A percentile compares a stretch with the other conserved stretches of the same genome.
Evolutionary conservation across 2,329 filamentous ascomycete species (phyloP).

Genomic region (Penicillium psychrosexuale): DNA sequence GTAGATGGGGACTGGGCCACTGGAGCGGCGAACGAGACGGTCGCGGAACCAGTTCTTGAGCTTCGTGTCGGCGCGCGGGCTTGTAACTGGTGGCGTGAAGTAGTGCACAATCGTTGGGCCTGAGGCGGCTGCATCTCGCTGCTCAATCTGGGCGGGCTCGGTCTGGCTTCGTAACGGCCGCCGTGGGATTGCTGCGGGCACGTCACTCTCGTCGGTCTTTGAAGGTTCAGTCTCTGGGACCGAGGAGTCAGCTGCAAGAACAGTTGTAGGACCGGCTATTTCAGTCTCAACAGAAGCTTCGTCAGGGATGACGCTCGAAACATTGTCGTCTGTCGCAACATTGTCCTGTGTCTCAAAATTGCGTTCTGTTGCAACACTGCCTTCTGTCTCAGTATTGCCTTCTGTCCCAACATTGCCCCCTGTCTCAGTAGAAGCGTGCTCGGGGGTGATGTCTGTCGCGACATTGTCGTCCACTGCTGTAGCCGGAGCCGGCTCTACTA

Average conservation of each 20-base stretch:
- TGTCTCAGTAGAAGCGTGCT: background rate
- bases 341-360: too few relatives aligned
- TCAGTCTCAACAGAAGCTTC: background rate
- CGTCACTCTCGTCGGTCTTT: background rate
- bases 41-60: constrained; percentile 37
- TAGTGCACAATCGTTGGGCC: constrained; percentile 10
- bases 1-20: constrained; percentile 23
- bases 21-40: constrained; percentile 29
- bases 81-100: constrained; percentile 19
- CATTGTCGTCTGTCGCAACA: background rate
- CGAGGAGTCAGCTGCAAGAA: background rate
- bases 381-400: too few relatives aligned
- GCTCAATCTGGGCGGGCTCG: background rate
- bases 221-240: background rate
- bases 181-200: background rate
- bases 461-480: background rate
- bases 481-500: background rate
- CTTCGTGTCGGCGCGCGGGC: constrained; percentile 32
- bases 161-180: background rate
- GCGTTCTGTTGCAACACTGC: too few relatives aligned
- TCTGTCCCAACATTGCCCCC: background rate
- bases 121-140: constrained; percentile 14
- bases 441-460: background rate
- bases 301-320: background rate
- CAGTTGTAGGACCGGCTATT: constrained; percentile 4